These are phyloP conservation scores for Arthrobotrys entomopaga DNA, from an alignment of 2,329 filamentous ascomycete species.

Conservation along the genomic window DNA sequence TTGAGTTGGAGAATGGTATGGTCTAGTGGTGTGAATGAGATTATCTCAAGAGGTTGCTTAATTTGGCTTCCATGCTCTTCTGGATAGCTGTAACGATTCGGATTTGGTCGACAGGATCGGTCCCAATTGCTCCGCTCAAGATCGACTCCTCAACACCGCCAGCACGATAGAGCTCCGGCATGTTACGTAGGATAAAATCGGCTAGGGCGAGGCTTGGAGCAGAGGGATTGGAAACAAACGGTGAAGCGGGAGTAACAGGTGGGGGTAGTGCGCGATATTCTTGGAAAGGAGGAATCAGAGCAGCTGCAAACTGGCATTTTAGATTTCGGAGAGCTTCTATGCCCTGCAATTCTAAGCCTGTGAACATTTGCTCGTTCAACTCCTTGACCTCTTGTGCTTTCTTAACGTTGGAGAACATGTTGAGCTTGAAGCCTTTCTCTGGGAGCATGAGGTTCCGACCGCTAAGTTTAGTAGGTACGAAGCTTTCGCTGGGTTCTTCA, in stretches of 20 bases:
- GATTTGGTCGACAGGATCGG: conserved; percentile 29
- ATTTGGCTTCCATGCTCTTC: conserved; percentile 39
- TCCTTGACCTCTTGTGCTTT: conserved; percentile 32
- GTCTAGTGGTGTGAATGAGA: background rate
- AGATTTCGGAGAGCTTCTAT: conserved; percentile 38
- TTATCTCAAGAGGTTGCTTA: conserved; percentile 5
- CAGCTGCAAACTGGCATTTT: background rate
- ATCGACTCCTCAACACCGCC: conserved; percentile 33
- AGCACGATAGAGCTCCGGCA: conserved; percentile 33
- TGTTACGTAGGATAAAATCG: conserved; percentile 43
- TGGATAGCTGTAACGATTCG: conserved; percentile 41
- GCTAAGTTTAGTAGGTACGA: conserved; percentile 15
- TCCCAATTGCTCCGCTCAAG: conserved; percentile 15
- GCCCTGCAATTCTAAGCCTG: conserved; percentile 42
- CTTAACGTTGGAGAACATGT: conserved; percentile 30
- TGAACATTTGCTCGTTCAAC: conserved; percentile 38
- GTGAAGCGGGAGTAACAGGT: background rate
- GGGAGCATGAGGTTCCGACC: conserved; percentile 36
- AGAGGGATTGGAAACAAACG: background rate
- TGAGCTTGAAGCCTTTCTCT: conserved; percentile 27
- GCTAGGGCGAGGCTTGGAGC: conserved; percentile 9
- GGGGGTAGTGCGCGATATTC: background rate
- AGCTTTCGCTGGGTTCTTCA: conserved; percentile 25
- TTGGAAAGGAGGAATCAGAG: too few species aligned
- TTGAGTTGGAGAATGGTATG: background rate